Conservation (phyloP, 2,329 filamentous ascomycete genomes). For the Talaromyces atroroseus region DNA sequence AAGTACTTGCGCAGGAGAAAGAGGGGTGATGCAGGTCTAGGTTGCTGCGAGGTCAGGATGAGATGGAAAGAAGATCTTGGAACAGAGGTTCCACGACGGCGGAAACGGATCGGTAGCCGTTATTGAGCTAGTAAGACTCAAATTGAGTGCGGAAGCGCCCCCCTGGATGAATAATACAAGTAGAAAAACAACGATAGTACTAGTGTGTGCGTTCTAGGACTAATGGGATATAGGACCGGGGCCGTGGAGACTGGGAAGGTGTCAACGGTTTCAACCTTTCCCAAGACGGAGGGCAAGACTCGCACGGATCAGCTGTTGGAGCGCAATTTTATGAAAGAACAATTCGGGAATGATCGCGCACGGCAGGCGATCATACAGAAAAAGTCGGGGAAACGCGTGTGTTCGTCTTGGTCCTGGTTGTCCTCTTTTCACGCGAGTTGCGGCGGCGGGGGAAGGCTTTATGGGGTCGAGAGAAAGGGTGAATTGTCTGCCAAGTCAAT, state of each 20-base stretch:
- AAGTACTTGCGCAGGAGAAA: constrained; percentile 8
- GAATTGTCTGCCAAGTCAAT: constrained; percentile 5
- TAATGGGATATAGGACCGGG: constrained; percentile 14
- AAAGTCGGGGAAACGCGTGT: not conserved
- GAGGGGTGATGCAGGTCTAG: constrained; percentile 5
- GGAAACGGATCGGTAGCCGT: constrained; percentile 13
- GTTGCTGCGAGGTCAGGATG: not conserved
- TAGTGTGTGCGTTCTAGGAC: constrained; percentile 9
- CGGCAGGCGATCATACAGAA: constrained; percentile 7
- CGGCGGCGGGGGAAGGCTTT: not conserved
- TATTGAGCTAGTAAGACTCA: constrained; percentile 8
- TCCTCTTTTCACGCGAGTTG: not conserved
- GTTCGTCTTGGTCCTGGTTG: not conserved
- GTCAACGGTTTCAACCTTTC: constrained; percentile 19
- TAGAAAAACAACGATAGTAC: constrained; percentile 3
- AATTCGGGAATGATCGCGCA: constrained; percentile 9
- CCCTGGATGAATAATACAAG: constrained; percentile 11
- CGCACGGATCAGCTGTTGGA: constrained; percentile 11
- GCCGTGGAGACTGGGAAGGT: constrained; percentile 24
- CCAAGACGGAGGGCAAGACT: constrained; percentile 3
- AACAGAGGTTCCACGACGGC: constrained; percentile 14
- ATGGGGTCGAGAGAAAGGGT: not conserved
- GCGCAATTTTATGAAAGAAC: constrained; percentile 6
- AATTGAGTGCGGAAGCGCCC: constrained; percentile 10
- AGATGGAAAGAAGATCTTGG: constrained; percentile 12